Conservation (phyloP, 768 basidiomycete species). For the Lactarius sp. region DNA sequence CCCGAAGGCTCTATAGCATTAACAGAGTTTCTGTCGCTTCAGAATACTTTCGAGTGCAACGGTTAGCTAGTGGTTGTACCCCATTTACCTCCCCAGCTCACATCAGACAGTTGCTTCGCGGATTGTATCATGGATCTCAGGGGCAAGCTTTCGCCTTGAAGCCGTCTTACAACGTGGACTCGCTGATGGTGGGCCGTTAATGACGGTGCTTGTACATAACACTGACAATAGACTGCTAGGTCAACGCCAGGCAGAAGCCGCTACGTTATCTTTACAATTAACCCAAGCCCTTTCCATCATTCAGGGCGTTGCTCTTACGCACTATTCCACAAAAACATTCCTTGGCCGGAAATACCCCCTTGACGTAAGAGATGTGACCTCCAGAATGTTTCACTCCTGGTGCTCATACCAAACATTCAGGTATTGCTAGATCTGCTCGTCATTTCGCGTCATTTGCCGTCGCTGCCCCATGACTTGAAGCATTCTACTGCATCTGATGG, state of each 20-base stretch:
- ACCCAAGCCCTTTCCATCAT: conserved; percentile 59
- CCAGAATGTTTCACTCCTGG: background rate
- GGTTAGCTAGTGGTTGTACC: conserved; percentile 40
- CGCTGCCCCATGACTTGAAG: conserved; percentile 21
- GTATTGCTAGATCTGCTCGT: conserved; percentile 67
- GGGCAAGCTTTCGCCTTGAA: conserved; percentile 49
- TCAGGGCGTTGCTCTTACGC: conserved; percentile 72
- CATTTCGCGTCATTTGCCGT: conserved; percentile 56
- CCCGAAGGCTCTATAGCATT: conserved; percentile 41
- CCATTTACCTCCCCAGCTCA: background rate
- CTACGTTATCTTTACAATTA: conserved; percentile 48
- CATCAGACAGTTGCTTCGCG: conserved; percentile 55
- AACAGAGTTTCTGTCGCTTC: conserved; percentile 49
- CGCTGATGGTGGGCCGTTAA: conserved; percentile 37
- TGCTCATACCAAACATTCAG: conserved; percentile 35
- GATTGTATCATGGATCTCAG: conserved; percentile 57
- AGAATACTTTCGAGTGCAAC: conserved; percentile 81
- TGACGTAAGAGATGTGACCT: conserved; percentile 45
- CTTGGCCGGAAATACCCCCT: conserved; percentile 63
- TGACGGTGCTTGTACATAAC: conserved; percentile 5
- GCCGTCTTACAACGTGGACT: conserved; percentile 41
- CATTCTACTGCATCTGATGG: conserved; percentile 30
- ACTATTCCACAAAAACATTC: conserved; percentile 59
- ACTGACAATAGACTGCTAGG: conserved; percentile 6
- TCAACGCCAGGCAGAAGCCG: conserved; percentile 44